A percentile compares a stretch with the other conserved stretches of the same genome.
phyloP scores from a whole-genome alignment of 2,329 filamentous ascomycete genomes.

The Chaetomiaceae sp. region DNA sequence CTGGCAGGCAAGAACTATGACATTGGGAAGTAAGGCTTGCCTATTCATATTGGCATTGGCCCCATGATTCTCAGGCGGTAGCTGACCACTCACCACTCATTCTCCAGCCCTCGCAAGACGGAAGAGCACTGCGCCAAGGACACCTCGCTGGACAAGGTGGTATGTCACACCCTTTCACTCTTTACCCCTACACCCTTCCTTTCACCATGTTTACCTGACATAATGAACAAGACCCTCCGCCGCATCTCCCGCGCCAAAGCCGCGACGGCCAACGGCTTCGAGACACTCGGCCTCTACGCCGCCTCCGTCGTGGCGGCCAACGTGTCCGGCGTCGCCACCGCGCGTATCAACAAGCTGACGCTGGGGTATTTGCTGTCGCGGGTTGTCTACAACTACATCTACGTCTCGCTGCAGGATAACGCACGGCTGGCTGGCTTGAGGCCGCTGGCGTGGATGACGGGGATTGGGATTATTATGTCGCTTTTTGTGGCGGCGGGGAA shows the following conservation, averaged over 20 bases:
- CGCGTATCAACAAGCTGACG: conserved; percentile 38
- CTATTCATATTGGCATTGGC: background rate
- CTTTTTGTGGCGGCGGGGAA: conserved; percentile 39
- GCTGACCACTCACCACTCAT: background rate
- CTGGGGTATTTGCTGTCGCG: conserved; percentile 39
- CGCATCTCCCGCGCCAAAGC: conserved; percentile 29
- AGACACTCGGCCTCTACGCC: conserved; percentile 42
- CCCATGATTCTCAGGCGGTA: background rate
- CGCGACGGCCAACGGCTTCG: conserved; percentile 39
- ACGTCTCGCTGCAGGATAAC: conserved; percentile 42
- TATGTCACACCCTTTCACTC: conserved; percentile 13
- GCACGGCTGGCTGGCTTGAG: conserved; percentile 35
- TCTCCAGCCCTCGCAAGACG: conserved; percentile 33
- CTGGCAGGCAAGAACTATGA: conserved; percentile 35
- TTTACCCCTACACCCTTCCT: background rate
- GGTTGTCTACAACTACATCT: conserved; percentile 39
- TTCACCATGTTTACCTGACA: background rate
- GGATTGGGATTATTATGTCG: conserved; percentile 32
- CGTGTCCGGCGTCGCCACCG: conserved; percentile 35
- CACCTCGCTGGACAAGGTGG: conserved; percentile 30
- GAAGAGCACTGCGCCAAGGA: conserved; percentile 31
- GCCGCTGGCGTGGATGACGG: conserved; percentile 36
- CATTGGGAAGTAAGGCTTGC: conserved; percentile 28
- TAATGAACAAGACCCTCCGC: conserved; percentile 12
- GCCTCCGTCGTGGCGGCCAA: conserved; percentile 44